phyloP scores from a whole-genome alignment of 495 filamentous ascomycete species.

The Trichoderma reesei region DNA sequence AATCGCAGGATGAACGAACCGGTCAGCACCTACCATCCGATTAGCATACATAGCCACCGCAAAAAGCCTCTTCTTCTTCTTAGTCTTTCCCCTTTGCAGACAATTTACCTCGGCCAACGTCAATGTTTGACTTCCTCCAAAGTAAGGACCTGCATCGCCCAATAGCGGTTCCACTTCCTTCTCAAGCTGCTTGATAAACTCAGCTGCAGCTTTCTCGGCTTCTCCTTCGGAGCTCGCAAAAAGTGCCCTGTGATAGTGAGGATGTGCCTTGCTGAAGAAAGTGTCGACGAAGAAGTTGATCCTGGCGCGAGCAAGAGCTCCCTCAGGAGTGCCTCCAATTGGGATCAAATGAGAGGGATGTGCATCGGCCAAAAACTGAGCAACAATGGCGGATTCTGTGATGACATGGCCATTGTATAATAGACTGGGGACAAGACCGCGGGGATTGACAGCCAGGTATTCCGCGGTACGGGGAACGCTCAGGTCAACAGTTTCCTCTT shows the following conservation, averaged over 20 bases:
- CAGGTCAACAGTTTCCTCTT: slow-evolving; percentile 76
- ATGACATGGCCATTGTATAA: slow-evolving; percentile 64
- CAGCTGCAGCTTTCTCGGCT: slow-evolving; percentile 24
- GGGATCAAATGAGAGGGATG: slow-evolving; percentile 45
- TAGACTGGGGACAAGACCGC: slow-evolving; percentile 68
- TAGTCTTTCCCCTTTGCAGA: not conserved
- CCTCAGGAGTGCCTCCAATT: slow-evolving; percentile 28
- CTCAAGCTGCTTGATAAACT: slow-evolving; percentile 43
- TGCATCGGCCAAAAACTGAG: slow-evolving; percentile 57
- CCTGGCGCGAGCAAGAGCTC: slow-evolving; percentile 49
- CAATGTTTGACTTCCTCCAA: slow-evolving; percentile 64
- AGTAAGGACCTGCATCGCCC: slow-evolving; percentile 59
- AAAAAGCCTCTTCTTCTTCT: not conserved
- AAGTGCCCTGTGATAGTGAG: slow-evolving; percentile 34
- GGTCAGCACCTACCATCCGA: slow-evolving; percentile 42
- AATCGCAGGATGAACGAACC: slow-evolving; percentile 60
- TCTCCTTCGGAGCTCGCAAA: slow-evolving; percentile 31
- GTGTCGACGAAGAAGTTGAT: slow-evolving; percentile 71
- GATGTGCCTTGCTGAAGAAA: slow-evolving; percentile 52
- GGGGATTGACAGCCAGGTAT: slow-evolving; percentile 79
- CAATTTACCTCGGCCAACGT: slow-evolving; percentile 66
- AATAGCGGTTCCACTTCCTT: slow-evolving; percentile 73
- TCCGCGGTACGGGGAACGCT: slow-evolving; percentile 62
- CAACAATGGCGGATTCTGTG: slow-evolving; percentile 62
- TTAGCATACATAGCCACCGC: not conserved